Conservation (phyloP, 805 yeast species). For the Kodamaea restingae region DNA sequence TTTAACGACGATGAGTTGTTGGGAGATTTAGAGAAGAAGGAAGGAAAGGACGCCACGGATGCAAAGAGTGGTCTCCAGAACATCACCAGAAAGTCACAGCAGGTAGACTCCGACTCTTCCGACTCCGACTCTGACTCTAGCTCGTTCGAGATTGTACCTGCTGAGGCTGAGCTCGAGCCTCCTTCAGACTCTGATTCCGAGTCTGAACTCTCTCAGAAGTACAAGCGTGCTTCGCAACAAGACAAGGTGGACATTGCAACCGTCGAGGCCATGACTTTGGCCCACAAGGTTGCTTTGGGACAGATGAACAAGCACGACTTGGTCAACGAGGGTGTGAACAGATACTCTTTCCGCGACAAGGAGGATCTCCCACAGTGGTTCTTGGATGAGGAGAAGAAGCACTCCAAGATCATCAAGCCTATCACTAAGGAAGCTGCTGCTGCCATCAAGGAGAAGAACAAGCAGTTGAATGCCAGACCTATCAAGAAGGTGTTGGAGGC, state of each 20-base stretch:
- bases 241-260: constrained; percentile 80
- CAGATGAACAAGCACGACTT: constrained; percentile 80
- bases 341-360: constrained; percentile 84
- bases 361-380: constrained; percentile 98
- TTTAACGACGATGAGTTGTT: constrained; percentile 45
- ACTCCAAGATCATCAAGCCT: constrained; percentile 83
- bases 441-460: constrained; percentile 41
- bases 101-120: constrained; percentile 25
- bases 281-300: constrained; percentile 91
- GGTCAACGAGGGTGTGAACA: constrained; percentile 88
- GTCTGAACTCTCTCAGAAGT: constrained; percentile 20
- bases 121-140: constrained; percentile 27
- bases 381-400: constrained; percentile 83
- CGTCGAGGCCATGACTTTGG: constrained; percentile 95
- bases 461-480: constrained; percentile 88
- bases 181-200: constrained; percentile 48
- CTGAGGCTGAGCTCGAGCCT: constrained; percentile 19
- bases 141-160: constrained; percentile 43
- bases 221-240: constrained; percentile 46
- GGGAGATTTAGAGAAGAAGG: constrained; percentile 30
- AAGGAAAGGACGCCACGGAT: constrained; percentile 16
- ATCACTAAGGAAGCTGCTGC: constrained; percentile 79
- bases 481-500: constrained; percentile 99
- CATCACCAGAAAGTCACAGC: neutral
- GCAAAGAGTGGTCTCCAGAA: constrained; percentile 9